Base-by-base conservation (phyloP, 768 basidiomycete species). In the Lenzites betulinus region DNA sequence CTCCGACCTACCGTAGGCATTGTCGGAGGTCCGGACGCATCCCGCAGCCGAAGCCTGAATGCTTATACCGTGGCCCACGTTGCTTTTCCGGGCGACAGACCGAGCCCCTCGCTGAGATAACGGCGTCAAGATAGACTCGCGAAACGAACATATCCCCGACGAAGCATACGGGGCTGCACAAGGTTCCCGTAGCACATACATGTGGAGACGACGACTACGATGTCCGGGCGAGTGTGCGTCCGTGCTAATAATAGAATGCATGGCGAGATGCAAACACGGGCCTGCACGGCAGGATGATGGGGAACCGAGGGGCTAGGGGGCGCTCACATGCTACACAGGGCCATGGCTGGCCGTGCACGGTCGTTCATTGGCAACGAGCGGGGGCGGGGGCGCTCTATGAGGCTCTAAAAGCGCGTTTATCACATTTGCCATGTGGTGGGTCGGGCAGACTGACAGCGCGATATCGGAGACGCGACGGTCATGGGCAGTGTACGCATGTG, bases 181-280 rank as follows among this genome's bases (percentile, higher is more conserved):
- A 41, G 56, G 39, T 38, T 51, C 56, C 43, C 15, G 25, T 26
- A 15, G 56, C n/a, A 23, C 16, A 41, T 47, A 47, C 56, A 41
- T 51, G 56, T 47, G 25, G 6, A n/a, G n/a, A 23, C 9, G 30
- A 39, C 25, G 56, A 11, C 43, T 22, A 39, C 12, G 8, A 28
- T 33, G 6, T n/a, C 38, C 20, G 23, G 28, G 25, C 12, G 25
- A 18, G 38, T 39, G 7, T 22, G 48, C 18, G 13, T 22, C 13
- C 13, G 36, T 28, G 26, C 38, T 55, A 50, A 30, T 22, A 41
- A 42, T 49, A 58, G 49, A 41, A 18, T 13, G 4, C 4, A 39
- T 5, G 35, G 38, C 7, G 38, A 39, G 11, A 16, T 4, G 15
- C 11, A 33, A 4, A 11, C 30, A 33, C 30, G 30, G 11, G 30